Evolutionary conservation across 73 alveolate species (phyloP).

Genomic region (Paramecium primaurelia): DNA sequence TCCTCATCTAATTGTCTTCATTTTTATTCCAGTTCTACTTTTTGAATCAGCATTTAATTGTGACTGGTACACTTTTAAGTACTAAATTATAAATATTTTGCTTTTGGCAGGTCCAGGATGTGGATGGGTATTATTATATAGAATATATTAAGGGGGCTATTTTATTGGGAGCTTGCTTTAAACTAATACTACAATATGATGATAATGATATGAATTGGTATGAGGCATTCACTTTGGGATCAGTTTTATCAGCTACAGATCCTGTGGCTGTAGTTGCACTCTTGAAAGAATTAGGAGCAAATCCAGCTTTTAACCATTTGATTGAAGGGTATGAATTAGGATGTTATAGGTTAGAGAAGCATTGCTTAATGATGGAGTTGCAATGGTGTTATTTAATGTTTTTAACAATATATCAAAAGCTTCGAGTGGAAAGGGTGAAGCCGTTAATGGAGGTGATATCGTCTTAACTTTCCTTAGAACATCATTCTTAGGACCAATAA

Average conservation of each 20-base stretch:
- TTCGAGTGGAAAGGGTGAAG: not conserved
- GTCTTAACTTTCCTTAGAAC: not conserved
- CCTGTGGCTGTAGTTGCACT: constrained; percentile 77
- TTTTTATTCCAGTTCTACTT: constrained; percentile 59
- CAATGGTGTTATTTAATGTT: constrained; percentile 65
- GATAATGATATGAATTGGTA: constrained; percentile 66
- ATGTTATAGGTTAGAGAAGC: constrained; percentile 37
- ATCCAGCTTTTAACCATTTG: constrained; percentile 58
- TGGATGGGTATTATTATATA: constrained; percentile 10
- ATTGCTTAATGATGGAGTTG: constrained; percentile 72
- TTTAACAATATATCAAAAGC: not conserved
- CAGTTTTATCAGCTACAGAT: constrained; percentile 73
- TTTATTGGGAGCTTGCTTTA: constrained; percentile 54
- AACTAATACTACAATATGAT: constrained; percentile 46
- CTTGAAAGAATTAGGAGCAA: constrained; percentile 70
- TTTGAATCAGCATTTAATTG: constrained; percentile 64
- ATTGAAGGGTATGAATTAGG: constrained; percentile 53
- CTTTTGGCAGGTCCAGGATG: constrained; percentile 63
- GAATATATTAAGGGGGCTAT: constrained; percentile 48
- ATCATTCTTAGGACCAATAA: not conserved
- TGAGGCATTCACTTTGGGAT: constrained; percentile 69
- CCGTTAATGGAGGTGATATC: not conserved
- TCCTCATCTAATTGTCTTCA: constrained; percentile 52
- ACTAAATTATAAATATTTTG: constrained; percentile 33
- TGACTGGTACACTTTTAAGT: constrained; percentile 62